These are phyloP conservation scores for Tuber magnatum DNA, from an alignment of 495 filamentous ascomycete species.

Conservation along the genomic window DNA sequence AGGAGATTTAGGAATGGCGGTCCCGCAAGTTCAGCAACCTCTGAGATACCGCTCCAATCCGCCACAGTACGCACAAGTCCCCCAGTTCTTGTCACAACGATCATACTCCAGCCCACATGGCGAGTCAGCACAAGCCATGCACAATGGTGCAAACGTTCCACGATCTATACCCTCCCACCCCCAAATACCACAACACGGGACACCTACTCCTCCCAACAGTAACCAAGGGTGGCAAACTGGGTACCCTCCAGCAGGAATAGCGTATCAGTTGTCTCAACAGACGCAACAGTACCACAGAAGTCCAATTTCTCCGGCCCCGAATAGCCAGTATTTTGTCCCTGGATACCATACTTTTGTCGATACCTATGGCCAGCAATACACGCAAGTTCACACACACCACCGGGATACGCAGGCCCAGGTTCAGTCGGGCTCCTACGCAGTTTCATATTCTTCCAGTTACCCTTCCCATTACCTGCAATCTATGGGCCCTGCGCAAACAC, in stretches of 20 bases:
- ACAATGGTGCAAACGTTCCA: constrained; percentile 19
- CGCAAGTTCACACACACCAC: constrained; percentile 19
- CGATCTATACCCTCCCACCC: constrained; percentile 19
- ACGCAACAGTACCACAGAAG: constrained; percentile 27
- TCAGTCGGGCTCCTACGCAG: constrained; percentile 9
- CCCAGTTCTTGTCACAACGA: constrained; percentile 17
- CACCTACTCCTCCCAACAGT: constrained; percentile 9
- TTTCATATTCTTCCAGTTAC: constrained; percentile 26
- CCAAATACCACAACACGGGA: constrained; percentile 15
- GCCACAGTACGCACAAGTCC: constrained; percentile 21
- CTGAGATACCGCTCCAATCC: constrained; percentile 16
- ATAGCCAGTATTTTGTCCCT: constrained; percentile 24
- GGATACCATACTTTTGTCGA: constrained; percentile 25
- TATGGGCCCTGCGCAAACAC: constrained; percentile 19
- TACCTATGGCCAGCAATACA: constrained; percentile 29
- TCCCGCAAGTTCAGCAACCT: constrained; percentile 15
- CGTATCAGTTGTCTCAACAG: constrained; percentile 32
- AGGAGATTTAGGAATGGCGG: constrained; percentile 16
- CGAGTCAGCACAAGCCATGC: constrained; percentile 7
- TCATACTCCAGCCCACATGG: constrained; percentile 14
- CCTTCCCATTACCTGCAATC: constrained; percentile 28
- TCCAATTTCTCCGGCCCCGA: neutral
- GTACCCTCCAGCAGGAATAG: constrained; percentile 4
- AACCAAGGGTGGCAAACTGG: constrained; percentile 27
- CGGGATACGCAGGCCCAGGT: constrained; percentile 24